Evolutionary conservation across 495 filamentous ascomycete species (phyloP).

Genomic region (Aspergillus conjunctus): DNA sequence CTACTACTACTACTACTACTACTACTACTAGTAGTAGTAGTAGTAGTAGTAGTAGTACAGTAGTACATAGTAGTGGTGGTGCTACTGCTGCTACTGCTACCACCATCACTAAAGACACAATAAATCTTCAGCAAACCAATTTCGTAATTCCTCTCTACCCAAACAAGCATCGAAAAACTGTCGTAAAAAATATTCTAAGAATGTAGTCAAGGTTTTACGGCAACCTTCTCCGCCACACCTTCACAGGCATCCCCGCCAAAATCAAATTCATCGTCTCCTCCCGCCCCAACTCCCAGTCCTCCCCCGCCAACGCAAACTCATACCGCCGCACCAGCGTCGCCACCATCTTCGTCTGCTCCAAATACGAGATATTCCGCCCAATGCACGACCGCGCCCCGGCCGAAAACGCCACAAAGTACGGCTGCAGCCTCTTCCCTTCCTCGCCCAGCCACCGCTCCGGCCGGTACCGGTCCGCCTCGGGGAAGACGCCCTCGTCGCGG

Average conservation of each 20-base stretch:
- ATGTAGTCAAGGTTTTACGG: slow-evolving; percentile 4
- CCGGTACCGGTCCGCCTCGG: slow-evolving; percentile 35
- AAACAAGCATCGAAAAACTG: too few relatives aligned
- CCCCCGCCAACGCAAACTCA: slow-evolving; percentile 43
- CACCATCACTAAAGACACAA: too few relatives aligned
- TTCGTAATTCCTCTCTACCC: too few relatives aligned
- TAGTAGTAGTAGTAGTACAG: too few relatives aligned
- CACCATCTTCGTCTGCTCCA: slow-evolving; percentile 47
- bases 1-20: too few relatives aligned
- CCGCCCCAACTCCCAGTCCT: slow-evolving; percentile 40
- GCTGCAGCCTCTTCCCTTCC: slow-evolving; percentile 43
- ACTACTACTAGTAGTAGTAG: too few relatives aligned
- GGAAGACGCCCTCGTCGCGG: slow-evolving; percentile 35
- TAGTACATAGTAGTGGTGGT: too few relatives aligned
- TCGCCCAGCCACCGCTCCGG: slow-evolving; percentile 43
- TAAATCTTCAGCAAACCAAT: too few relatives aligned
- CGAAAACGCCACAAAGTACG: slow-evolving; percentile 47
- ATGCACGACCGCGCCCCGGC: slow-evolving; percentile 48
- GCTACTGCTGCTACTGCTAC: too few relatives aligned
- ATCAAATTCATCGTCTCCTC: slow-evolving; percentile 47
- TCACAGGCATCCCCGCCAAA: slow-evolving; percentile 43
- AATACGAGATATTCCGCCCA: slow-evolving; percentile 47
- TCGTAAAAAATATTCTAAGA: too few relatives aligned
- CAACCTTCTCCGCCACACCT: slow-evolving; percentile 39
- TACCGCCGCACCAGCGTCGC: slow-evolving; percentile 48